phyloP scores from a whole-genome alignment of 2,329 filamentous ascomycete species.

The Trichoderma pleuroti region DNA sequence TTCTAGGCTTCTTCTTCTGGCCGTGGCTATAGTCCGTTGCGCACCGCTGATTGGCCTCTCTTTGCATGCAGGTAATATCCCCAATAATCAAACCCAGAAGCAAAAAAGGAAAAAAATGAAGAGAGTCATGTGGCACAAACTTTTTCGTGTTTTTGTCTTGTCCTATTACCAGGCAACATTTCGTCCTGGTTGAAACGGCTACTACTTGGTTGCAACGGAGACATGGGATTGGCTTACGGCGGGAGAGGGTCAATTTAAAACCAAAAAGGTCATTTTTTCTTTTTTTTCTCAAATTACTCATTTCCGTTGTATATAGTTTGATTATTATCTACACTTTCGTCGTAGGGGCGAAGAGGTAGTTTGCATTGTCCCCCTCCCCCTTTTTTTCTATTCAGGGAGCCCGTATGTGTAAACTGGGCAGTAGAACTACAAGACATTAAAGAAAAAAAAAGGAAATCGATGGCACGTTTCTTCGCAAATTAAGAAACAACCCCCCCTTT shows the following conservation, averaged over 20 bases:
- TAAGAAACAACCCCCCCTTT: neutral
- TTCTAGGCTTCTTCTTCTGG: slow-evolving; percentile 1
- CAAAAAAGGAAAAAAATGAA: neutral
- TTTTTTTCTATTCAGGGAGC: neutral
- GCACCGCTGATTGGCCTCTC: neutral
- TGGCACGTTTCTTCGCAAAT: neutral
- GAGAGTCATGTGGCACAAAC: neutral
- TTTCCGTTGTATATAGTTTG: neutral
- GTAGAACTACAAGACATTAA: neutral
- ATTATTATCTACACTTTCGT: slow-evolving; percentile 8
- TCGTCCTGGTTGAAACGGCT: neutral
- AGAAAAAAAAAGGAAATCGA: neutral
- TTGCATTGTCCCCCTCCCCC: neutral
- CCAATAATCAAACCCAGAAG: neutral
- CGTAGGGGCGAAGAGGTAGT: neutral
- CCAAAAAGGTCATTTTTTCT: neutral
- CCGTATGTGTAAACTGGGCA: neutral
- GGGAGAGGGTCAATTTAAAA: neutral
- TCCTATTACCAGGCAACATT: neutral
- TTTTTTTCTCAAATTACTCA: neutral
- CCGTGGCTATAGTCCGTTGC: neutral
- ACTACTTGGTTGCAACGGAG: neutral
- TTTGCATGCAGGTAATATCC: neutral
- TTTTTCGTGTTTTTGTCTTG: neutral
- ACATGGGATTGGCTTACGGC: neutral